These are phyloP conservation scores for Fusarium phyllophilum DNA, from an alignment of 2,329 filamentous ascomycete species.

Conservation along the genomic window DNA sequence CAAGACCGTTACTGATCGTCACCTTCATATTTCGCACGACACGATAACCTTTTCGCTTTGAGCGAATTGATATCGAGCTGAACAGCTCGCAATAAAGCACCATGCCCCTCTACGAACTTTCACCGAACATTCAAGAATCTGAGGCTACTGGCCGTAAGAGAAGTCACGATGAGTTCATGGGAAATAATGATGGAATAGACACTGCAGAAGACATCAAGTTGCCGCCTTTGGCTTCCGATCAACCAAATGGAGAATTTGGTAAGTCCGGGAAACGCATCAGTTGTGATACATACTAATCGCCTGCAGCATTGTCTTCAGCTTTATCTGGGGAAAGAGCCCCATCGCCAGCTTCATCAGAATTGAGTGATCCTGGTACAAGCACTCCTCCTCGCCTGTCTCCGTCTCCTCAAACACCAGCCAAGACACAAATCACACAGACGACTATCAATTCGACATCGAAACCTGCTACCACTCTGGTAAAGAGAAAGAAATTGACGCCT, in stretches of 20 bases:
- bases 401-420: constrained; percentile 49
- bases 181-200: constrained; percentile 45
- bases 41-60: background rate
- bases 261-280: constrained; percentile 2
- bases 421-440: constrained; percentile 25
- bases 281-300: constrained; percentile 17
- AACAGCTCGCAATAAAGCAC: constrained; percentile 9
- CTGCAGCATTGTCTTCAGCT: constrained; percentile 41
- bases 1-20: constrained; percentile 1
- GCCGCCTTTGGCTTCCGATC: constrained; percentile 17
- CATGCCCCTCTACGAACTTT: constrained; percentile 62
- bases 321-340: constrained; percentile 43
- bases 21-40: background rate
- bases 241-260: constrained; percentile 40
- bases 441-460: constrained; percentile 25
- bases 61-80: constrained; percentile 2
- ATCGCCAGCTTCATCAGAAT: constrained; percentile 45
- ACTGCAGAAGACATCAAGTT: constrained; percentile 32
- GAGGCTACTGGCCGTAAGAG: constrained; percentile 57
- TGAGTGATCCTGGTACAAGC: constrained; percentile 57
- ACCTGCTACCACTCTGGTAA: constrained; percentile 45
- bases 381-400: constrained; percentile 52
- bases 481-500: constrained; percentile 56
- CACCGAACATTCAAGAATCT: constrained; percentile 59
- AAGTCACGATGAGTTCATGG: constrained; percentile 58